Evolutionary conservation across 2,329 filamentous ascomycete genomes (phyloP).

Genomic region (Diaporthe longicolla): DNA sequence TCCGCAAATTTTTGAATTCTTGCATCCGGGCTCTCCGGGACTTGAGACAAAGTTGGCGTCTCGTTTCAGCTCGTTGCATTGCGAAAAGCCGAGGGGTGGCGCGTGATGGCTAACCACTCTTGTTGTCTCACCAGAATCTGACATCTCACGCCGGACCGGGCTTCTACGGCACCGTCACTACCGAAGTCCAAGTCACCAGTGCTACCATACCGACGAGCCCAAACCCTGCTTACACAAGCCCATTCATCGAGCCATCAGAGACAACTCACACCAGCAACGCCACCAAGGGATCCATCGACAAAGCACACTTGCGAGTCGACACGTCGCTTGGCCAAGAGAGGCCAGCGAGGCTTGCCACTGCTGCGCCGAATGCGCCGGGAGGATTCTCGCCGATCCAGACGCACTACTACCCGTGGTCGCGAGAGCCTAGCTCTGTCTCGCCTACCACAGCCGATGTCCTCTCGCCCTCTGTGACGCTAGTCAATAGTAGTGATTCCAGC

Average conservation of each 20-base stretch:
- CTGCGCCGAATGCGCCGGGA: conserved; percentile 34
- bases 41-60: conserved; percentile 13
- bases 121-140: conserved; percentile 38
- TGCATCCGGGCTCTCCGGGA: not conserved
- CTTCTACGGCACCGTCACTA: conserved; percentile 66
- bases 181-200: conserved; percentile 64
- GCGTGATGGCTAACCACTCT: conserved; percentile 30
- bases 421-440: conserved; percentile 28
- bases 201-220: conserved; percentile 38
- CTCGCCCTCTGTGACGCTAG: conserved; percentile 20
- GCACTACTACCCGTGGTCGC: conserved; percentile 41
- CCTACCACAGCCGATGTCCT: not conserved
- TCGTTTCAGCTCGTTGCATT: conserved; percentile 5
- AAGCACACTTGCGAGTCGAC: not conserved
- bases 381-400: conserved; percentile 36
- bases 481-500: conserved; percentile 24
- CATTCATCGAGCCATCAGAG: conserved; percentile 40
- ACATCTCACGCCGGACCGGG: conserved; percentile 45
- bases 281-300: conserved; percentile 26
- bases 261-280: conserved; percentile 44
- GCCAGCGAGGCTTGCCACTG: conserved; percentile 37
- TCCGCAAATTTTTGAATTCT: not conserved
- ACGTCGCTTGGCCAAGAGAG: conserved; percentile 43
- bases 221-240: conserved; percentile 41
- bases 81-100: not conserved